Evolutionary conservation across 140 eudicot species (phyloP).

Genomic region (Erigeron philadelphicus): DNA sequence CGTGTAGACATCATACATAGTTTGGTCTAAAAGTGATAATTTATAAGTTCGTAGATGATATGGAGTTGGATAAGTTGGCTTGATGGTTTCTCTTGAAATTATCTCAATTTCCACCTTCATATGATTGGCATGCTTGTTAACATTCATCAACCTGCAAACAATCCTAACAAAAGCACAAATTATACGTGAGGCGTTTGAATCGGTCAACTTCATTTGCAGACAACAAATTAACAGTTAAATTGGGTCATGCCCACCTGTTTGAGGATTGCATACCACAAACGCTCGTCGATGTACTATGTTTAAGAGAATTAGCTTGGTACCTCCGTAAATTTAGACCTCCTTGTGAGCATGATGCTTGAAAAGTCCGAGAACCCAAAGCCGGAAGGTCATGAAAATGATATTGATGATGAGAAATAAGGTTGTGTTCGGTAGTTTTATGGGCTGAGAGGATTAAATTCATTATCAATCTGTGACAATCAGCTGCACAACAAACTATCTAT

Average conservation of each 20-base stretch:
- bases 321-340: background rate
- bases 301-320: background rate
- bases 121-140: background rate
- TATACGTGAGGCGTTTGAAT: too few relatives aligned
- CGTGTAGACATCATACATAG: background rate
- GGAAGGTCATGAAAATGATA: slow-evolving; percentile 1
- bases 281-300: background rate
- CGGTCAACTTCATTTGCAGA: too few relatives aligned
- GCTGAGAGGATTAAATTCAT: slow-evolving; percentile 6
- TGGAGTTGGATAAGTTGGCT: slow-evolving; percentile 12
- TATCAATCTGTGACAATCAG: background rate
- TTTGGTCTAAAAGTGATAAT: slow-evolving; percentile 11
- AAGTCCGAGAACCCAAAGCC: background rate
- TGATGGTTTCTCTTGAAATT: slow-evolving; percentile 20
- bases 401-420: slow-evolving; percentile 12
- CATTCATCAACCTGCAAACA: background rate
- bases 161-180: background rate
- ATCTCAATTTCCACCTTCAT: slow-evolving; percentile 9
- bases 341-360: background rate
- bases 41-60: background rate
- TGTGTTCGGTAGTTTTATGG: slow-evolving; percentile 11
- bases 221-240: too few relatives aligned
- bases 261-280: background rate
- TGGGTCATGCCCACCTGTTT: background rate
- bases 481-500: background rate